These are phyloP conservation scores for Hypsizygus ulmarius DNA, from an alignment of 1,284 basidiomycete species.

Conservation along the genomic window DNA sequence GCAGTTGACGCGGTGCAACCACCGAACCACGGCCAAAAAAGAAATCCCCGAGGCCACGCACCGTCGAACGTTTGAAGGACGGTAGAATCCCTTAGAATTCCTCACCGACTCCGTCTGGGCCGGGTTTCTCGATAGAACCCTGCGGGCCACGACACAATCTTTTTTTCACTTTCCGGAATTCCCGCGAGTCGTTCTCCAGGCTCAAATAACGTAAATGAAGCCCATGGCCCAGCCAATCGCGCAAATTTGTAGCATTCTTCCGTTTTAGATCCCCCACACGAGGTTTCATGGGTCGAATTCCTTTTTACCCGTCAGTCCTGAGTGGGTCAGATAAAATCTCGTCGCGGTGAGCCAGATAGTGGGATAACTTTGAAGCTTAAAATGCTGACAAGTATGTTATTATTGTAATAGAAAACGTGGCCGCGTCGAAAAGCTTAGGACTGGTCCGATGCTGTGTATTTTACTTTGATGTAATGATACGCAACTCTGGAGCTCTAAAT, in stretches of 20 bases:
- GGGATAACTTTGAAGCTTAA: too few species aligned
- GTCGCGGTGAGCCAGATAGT: too few species aligned
- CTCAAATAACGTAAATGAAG: constrained; percentile 6
- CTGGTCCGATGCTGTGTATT: too few species aligned
- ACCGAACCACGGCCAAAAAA: constrained; percentile 10
- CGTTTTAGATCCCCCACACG: constrained; percentile 4
- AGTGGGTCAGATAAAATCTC: too few species aligned
- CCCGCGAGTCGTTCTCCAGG: constrained; percentile 7
- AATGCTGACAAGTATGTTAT: too few species aligned
- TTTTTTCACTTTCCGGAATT: neutral
- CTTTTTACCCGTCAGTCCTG: neutral
- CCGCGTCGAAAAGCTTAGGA: too few species aligned
- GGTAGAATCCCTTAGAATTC: constrained; percentile 5
- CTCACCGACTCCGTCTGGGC: constrained; percentile 6
- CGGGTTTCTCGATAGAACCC: constrained; percentile 8
- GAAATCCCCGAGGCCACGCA: constrained; percentile 7
- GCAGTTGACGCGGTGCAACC: neutral
- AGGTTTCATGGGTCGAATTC: neutral
- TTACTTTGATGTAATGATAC: too few species aligned
- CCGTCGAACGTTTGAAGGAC: neutral
- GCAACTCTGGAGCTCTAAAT: too few species aligned
- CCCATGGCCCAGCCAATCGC: neutral
- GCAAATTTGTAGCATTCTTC: constrained; percentile 4
- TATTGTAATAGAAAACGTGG: too few species aligned
- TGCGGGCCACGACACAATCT: neutral